Evolutionary conservation across 2,329 filamentous ascomycete species (phyloP), one percentile per base, ranked within the genome.

Genomic region (Paecilomyces sp.): DNA sequence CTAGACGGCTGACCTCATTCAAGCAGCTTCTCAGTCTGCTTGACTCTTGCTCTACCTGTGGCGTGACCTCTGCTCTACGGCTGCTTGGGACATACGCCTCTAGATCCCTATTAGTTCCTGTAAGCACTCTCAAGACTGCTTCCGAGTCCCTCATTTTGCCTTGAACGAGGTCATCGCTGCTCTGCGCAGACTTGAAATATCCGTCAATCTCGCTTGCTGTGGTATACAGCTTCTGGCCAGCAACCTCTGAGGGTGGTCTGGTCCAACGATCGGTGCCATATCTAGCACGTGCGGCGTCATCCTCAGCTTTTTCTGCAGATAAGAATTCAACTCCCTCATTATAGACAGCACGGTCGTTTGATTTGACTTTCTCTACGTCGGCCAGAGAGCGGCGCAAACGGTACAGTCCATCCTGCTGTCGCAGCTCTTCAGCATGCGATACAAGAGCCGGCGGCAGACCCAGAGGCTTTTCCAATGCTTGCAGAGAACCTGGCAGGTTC

Each of bases 381-480:
- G 90, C 87, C 62, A 97, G 90, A 4, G 90, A 91, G 57, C 87
- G 84, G 57, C 90, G 85, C 0, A 97, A 77, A 30, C 90, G 82
- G 59, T 88, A 86, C 33, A 96, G 79, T 0, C 91, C 93, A 68
- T 96, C 92, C 59, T 92, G 90, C 71, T 97, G 93, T 22, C 92
- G 84, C 55, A 99, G 88, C 70, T 97, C 94, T 71, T 97, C 93
- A 0, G 93, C 93, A 67, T 97, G 94, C 24, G 94, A 90, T 2
- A 92, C 84, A 1, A 99, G 77, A 15, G 86, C 90, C 0, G 91
- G 90, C 0, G 94, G 94, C 3, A 99, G 76, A 0, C 94, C 94
- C 0, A 99, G 81, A 0, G 94, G 94, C 71, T 97, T 97, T 72
- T 99, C 94, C 0, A 97, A 81, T 0, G 94, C 94, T 72, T 99